phyloP scores from a whole-genome alignment of 768 basidiomycete species.

The Russula ochroleuca region DNA sequence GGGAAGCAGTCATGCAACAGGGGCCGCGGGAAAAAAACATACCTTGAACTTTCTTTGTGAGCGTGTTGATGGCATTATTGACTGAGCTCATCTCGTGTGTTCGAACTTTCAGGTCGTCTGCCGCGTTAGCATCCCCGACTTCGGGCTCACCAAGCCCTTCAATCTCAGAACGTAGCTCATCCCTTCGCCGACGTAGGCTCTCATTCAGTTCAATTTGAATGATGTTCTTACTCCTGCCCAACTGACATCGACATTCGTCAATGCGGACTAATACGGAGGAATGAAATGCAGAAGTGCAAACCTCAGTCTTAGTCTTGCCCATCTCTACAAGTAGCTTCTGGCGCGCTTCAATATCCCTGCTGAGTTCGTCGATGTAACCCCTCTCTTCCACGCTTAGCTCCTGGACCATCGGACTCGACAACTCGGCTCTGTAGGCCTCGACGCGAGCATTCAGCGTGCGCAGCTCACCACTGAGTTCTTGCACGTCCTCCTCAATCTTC shows the following conservation, averaged over 20 bases:
- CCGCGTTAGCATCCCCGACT: conserved; percentile 51
- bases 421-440: conserved; percentile 61
- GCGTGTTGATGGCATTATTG: conserved; percentile 57
- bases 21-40: conserved; percentile 1
- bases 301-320: conserved; percentile 65
- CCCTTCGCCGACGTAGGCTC: conserved; percentile 69
- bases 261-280: background rate
- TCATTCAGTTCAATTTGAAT: conserved; percentile 94
- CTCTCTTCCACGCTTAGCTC: conserved; percentile 74
- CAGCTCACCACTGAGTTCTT: conserved; percentile 71
- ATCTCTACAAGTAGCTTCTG: conserved; percentile 68
- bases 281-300: conserved; percentile 39
- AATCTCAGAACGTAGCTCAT: conserved; percentile 72
- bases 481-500: conserved; percentile 60
- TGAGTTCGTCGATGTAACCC: conserved; percentile 56
- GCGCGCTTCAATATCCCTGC: conserved; percentile 69
- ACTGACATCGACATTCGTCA: conserved; percentile 37
- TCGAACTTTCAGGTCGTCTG: conserved; percentile 64
- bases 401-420: conserved; percentile 69
- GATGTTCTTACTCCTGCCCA: conserved; percentile 71
- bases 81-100: conserved; percentile 66
- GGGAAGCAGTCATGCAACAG: background rate
- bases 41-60: conserved; percentile 65
- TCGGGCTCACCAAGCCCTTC: conserved; percentile 68
- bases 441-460: conserved; percentile 56